phyloP scores from a whole-genome alignment of 495 filamentous ascomycete genomes.

The Peziza echinospora region DNA sequence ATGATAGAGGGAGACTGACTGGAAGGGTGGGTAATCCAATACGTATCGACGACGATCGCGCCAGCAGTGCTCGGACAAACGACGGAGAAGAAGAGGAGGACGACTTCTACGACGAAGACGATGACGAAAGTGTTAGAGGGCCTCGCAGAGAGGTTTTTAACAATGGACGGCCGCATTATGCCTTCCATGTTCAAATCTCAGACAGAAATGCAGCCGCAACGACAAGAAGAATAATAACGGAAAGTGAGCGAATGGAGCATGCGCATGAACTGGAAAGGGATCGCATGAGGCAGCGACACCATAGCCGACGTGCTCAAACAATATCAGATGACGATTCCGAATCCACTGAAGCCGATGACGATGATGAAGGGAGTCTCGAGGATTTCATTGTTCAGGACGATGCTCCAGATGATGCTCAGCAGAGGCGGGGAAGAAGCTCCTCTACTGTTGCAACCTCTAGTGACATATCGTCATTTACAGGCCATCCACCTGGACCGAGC shows the following conservation, averaged over 20 bases:
- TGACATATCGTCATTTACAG: not conserved
- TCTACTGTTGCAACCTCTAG: not conserved
- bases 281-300: not conserved
- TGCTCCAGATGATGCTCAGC: not conserved
- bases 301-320: not conserved
- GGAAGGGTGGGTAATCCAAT: not conserved
- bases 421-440: not conserved
- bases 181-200: not conserved
- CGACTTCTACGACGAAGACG: constrained; percentile 15
- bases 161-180: constrained; percentile 7
- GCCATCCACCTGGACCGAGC: not conserved
- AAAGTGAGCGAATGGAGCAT: not conserved
- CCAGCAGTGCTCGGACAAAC: not conserved
- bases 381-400: not conserved
- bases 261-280: not conserved
- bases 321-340: not conserved
- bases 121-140: constrained; percentile 13
- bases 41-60: not conserved
- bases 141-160: constrained; percentile 1
- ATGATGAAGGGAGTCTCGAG: not conserved
- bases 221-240: too few species aligned
- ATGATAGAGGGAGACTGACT: not conserved
- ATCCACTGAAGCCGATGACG: not conserved
- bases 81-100: constrained; percentile 5
- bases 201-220: not conserved